These are phyloP conservation scores for Amyloporia xantha DNA, from an alignment of 768 basidiomycete species.

Conservation along the genomic window DNA sequence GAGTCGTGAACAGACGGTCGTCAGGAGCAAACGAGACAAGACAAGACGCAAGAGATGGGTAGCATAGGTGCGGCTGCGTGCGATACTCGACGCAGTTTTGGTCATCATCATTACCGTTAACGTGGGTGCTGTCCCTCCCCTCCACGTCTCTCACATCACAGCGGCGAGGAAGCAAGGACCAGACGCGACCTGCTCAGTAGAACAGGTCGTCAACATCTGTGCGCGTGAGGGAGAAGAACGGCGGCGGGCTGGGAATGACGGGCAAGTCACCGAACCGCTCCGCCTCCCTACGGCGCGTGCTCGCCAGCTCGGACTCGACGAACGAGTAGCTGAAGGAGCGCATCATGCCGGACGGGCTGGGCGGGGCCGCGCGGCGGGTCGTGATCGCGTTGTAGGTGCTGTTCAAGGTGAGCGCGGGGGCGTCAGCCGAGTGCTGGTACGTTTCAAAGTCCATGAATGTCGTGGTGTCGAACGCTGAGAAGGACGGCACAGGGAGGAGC, in stretches of 20 bases:
- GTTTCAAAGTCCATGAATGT: slow-evolving; percentile 22
- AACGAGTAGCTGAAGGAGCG: slow-evolving; percentile 23
- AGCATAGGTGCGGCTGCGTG: not conserved
- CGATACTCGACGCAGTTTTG: no score
- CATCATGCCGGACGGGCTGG: not conserved
- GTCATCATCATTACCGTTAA: no score
- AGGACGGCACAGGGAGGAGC: slow-evolving; percentile 10
- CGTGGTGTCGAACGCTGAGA: slow-evolving; percentile 9
- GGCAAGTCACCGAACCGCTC: slow-evolving; percentile 14
- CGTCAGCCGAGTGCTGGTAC: no score
- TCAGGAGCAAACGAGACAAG: not conserved
- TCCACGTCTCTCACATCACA: no score
- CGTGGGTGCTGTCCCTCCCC: no score
- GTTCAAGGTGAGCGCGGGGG: not conserved
- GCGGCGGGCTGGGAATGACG: slow-evolving; percentile 10
- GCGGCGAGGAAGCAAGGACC: no score
- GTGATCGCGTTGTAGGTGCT: slow-evolving; percentile 1
- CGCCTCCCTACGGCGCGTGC: slow-evolving; percentile 2
- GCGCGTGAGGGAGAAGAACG: slow-evolving; percentile 15
- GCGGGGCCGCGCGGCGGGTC: no score
- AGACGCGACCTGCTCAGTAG: slow-evolving; percentile 9
- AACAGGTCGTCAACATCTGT: slow-evolving; percentile 17
- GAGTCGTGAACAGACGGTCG: not conserved
- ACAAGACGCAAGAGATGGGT: not conserved
- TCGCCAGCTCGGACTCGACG: slow-evolving; percentile 17